Percentiles rank a stretch among this genome's conserved stretches.
Evolutionary conservation across 2,329 filamentous ascomycete species (phyloP).

Genomic region (Diaporthe vexans): DNA sequence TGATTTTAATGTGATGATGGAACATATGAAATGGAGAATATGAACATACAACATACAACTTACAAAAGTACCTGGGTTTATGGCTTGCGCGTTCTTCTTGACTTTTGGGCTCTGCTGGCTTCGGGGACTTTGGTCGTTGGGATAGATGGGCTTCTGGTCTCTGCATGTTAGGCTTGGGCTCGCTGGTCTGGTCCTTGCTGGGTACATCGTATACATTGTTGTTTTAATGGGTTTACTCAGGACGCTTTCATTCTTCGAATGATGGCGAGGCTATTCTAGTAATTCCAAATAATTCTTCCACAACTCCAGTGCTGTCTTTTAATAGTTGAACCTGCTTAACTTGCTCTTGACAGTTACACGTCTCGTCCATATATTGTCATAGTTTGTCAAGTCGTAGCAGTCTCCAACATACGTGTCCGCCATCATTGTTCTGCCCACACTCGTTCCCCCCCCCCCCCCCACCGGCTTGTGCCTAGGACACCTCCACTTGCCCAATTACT

Average conservation of each 20-base stretch:
- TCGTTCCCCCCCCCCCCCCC: not conserved
- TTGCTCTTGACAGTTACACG: too few species aligned
- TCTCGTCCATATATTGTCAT: not conserved
- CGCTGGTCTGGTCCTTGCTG: slow-evolving; percentile 32
- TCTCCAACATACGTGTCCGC: not conserved
- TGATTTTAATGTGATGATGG: slow-evolving; percentile 33
- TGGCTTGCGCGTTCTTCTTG: not conserved
- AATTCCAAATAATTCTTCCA: slow-evolving; percentile 28
- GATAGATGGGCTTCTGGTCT: not conserved
- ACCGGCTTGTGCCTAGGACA: not conserved
- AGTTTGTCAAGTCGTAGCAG: not conserved
- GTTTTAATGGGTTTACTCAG: slow-evolving; percentile 14
- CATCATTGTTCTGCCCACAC: not conserved
- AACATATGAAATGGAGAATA: slow-evolving; percentile 25
- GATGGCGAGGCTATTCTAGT: slow-evolving; percentile 1
- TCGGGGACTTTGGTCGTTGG: slow-evolving; percentile 14
- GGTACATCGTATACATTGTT: not conserved
- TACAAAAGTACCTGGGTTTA: slow-evolving; percentile 5
- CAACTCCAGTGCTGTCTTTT: not conserved
- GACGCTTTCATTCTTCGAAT: slow-evolving; percentile 2
- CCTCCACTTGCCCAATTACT: not conserved
- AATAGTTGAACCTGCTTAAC: too few species aligned
- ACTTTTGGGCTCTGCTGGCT: slow-evolving; percentile 21
- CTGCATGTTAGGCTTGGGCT: slow-evolving; percentile 3
- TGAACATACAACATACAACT: slow-evolving; percentile 22